Conservation (phyloP, 345 rosid genomes). For the Pistacia vera region DNA sequence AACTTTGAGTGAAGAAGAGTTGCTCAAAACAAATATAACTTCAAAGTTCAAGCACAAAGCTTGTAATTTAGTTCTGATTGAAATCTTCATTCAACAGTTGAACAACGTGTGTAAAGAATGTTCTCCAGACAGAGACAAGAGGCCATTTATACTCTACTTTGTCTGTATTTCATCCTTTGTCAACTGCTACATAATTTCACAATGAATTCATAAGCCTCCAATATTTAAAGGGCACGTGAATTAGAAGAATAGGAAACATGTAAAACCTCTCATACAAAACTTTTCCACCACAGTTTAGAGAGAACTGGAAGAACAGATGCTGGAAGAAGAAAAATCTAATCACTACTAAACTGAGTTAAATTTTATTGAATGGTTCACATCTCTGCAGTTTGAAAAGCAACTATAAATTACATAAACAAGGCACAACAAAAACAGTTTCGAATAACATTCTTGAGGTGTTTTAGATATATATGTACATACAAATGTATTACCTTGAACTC, state of each 20-base stretch:
- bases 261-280: not conserved
- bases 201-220: slow-evolving; percentile 1
- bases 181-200: not conserved
- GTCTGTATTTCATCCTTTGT: slow-evolving; percentile 17
- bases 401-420: slow-evolving; percentile 9
- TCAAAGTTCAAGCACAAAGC: not conserved
- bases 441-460: slow-evolving; percentile 3
- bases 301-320: not conserved
- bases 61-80: not conserved
- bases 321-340: slow-evolving; percentile 5
- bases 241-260: not conserved
- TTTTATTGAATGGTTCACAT: not conserved
- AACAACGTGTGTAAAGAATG: slow-evolving; percentile 23
- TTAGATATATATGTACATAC: slow-evolving; percentile 15
- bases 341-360: not conserved
- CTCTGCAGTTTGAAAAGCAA: slow-evolving; percentile 9
- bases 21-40: not conserved
- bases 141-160: slow-evolving; percentile 22
- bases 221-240: not conserved
- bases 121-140: slow-evolving; percentile 31
- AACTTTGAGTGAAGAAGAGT: not conserved
- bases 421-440: slow-evolving; percentile 3
- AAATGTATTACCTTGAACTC: slow-evolving; percentile 26
- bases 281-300: not conserved
- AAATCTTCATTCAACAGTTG: not conserved